Conservation (phyloP, 2,329 filamentous ascomycete species). For the Ophiosphaerella korrae region DNA sequence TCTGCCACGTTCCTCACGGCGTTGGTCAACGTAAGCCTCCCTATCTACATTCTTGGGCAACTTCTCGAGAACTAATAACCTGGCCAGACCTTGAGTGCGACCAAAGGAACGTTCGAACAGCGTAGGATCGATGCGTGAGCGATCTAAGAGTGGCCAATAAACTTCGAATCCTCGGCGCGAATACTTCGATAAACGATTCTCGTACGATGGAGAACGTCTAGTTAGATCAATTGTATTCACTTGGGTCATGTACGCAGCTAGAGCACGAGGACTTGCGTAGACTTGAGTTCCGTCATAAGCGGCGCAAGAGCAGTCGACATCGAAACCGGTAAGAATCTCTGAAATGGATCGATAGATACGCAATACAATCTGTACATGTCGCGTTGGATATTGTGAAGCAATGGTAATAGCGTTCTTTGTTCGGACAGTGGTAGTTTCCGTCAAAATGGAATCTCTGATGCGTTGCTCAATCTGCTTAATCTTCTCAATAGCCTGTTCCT, state of each 20-base stretch:
- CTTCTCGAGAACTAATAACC: slow-evolving; percentile 78
- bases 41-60: slow-evolving; percentile 72
- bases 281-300: slow-evolving; percentile 83
- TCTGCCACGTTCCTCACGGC: slow-evolving; percentile 73
- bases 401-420: slow-evolving; percentile 90
- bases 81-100: slow-evolving; percentile 75
- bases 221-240: slow-evolving; percentile 79
- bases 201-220: slow-evolving; percentile 82
- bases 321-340: slow-evolving; percentile 86
- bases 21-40: slow-evolving; percentile 71
- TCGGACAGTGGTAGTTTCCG: slow-evolving; percentile 82
- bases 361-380: slow-evolving; percentile 85
- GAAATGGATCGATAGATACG: slow-evolving; percentile 83
- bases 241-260: slow-evolving; percentile 81
- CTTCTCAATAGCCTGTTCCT: slow-evolving; percentile 79
- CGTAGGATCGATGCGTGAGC: slow-evolving; percentile 78
- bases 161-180: slow-evolving; percentile 84
- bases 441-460: slow-evolving; percentile 77
- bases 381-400: slow-evolving; percentile 79
- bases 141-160: slow-evolving; percentile 76
- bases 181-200: slow-evolving; percentile 82
- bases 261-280: slow-evolving; percentile 75
- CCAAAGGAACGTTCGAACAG: slow-evolving; percentile 84
- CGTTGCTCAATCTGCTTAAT: slow-evolving; percentile 79
- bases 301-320: slow-evolving; percentile 82